Evolutionary conservation across 805 yeast species (phyloP).

Genomic region (Yarrowia osloensis): DNA sequence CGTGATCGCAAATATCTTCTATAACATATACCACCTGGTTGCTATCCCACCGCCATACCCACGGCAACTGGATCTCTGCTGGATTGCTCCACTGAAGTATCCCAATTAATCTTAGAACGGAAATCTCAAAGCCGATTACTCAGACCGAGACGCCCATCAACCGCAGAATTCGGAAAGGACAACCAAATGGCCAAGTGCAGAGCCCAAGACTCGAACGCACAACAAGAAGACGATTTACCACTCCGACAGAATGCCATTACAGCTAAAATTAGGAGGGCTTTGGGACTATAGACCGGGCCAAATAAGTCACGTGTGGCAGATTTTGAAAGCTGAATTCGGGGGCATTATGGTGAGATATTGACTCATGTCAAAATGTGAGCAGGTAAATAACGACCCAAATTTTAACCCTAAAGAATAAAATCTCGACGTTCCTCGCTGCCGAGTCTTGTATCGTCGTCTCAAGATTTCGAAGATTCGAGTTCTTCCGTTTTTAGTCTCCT

Average conservation of each 20-base stretch:
- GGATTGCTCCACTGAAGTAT: constrained; percentile 31
- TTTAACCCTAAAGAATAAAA: no score
- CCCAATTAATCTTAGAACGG: constrained; percentile 30
- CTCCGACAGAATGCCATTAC: constrained; percentile 84
- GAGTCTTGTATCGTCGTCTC: no score
- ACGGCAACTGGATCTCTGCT: constrained; percentile 32
- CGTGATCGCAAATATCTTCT: constrained; percentile 15
- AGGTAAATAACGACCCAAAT: no score
- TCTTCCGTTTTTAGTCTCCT: no score
- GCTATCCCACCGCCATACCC: constrained; percentile 31
- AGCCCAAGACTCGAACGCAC: constrained; percentile 64
- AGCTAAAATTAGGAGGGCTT: not conserved
- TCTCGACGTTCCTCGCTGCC: no score
- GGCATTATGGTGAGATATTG: not conserved
- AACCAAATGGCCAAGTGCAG: constrained; percentile 28
- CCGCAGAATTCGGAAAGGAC: constrained; percentile 32
- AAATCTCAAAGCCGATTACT: constrained; percentile 31
- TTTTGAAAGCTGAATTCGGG: not conserved
- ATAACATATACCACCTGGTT: constrained; percentile 23
- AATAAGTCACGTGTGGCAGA: not conserved
- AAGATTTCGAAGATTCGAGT: no score
- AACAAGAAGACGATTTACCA: constrained; percentile 95
- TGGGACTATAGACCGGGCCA: not conserved
- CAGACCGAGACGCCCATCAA: constrained; percentile 31
- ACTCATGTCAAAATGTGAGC: no score